phyloP scores from a whole-genome alignment of 2,329 filamentous ascomycete genomes.

The Ophiostoma angusticollis region DNA sequence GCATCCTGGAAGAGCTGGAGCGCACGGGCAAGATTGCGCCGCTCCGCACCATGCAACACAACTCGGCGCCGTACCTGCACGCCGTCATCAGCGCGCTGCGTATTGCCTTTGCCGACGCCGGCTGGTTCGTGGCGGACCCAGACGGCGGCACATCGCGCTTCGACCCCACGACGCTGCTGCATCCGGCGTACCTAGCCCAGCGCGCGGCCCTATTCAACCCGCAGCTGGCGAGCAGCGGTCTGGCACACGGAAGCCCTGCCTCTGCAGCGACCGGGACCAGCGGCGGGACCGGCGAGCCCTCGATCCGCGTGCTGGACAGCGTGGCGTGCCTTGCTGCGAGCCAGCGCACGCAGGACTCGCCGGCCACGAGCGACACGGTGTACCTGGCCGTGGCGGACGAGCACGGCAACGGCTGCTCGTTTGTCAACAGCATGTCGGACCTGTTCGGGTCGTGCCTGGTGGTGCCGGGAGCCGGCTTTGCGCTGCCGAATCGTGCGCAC shows the following conservation, averaged over 20 bases:
- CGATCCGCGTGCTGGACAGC: background rate
- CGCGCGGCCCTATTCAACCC: conserved; percentile 47
- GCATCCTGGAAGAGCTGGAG: conserved; percentile 77
- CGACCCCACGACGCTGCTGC: conserved; percentile 39
- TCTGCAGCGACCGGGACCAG: background rate
- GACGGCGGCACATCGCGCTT: conserved; percentile 22
- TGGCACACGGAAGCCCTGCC: conserved; percentile 38
- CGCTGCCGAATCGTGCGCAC: conserved; percentile 76
- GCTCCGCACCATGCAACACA: conserved; percentile 60
- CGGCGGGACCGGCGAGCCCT: no score
- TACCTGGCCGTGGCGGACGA: conserved; percentile 79
- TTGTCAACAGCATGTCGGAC: conserved; percentile 87
- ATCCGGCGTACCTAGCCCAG: conserved; percentile 55
- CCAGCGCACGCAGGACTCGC: background rate
- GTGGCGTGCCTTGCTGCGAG: conserved; percentile 1
- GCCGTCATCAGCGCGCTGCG: conserved; percentile 76
- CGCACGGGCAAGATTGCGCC: conserved; percentile 57
- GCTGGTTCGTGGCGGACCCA: conserved; percentile 81
- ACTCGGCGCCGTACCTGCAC: conserved; percentile 66
- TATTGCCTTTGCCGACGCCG: conserved; percentile 78
- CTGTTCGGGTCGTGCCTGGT: conserved; percentile 80
- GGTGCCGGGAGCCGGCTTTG: conserved; percentile 77
- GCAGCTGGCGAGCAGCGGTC: conserved; percentile 48
- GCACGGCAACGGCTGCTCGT: conserved; percentile 77
- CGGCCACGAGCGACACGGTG: conserved; percentile 66